Evolutionary conservation across 352 stramenopile species (phyloP).

Genomic region (Phytophthora tentaculata): DNA sequence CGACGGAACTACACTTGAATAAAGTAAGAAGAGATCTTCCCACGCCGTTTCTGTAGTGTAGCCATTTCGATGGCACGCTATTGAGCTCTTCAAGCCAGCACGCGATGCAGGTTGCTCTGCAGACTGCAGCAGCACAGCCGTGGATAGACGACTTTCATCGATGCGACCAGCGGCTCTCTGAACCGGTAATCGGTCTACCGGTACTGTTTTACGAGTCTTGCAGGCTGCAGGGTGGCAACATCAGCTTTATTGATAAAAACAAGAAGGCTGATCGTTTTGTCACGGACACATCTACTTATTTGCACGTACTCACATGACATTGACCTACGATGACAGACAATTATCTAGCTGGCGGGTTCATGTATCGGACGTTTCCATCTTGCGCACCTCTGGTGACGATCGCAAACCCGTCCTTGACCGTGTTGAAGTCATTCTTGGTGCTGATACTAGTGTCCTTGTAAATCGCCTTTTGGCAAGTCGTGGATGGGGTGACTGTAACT

Average conservation of each 20-base stretch:
- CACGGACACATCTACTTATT: neutral
- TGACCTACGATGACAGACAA: neutral
- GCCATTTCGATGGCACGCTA: slow-evolving; percentile 6
- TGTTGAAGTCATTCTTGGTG: slow-evolving; percentile 57
- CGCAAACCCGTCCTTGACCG: slow-evolving; percentile 54
- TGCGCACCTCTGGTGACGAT: slow-evolving; percentile 63
- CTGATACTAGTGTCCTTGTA: slow-evolving; percentile 64
- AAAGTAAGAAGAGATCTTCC: slow-evolving; percentile 1
- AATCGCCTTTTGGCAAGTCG: slow-evolving; percentile 53
- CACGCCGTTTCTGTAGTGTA: neutral
- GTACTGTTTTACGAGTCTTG: too few relatives aligned
- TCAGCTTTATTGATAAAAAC: too few relatives aligned
- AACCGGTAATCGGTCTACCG: too few relatives aligned
- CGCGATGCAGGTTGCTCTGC: too few relatives aligned
- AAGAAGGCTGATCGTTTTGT: too few relatives aligned
- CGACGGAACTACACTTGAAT: neutral
- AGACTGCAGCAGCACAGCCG: too few relatives aligned
- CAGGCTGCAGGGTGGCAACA: too few relatives aligned
- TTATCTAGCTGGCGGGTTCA: slow-evolving; percentile 40
- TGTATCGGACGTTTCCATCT: slow-evolving; percentile 58
- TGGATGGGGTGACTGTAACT: slow-evolving; percentile 44
- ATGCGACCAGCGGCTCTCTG: too few relatives aligned
- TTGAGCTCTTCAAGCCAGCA: too few relatives aligned
- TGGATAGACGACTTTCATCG: too few relatives aligned
- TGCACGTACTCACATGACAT: neutral